phyloP scores from a whole-genome alignment of 495 filamentous ascomycete genomes.

The Aspergillus ellipticus region DNA sequence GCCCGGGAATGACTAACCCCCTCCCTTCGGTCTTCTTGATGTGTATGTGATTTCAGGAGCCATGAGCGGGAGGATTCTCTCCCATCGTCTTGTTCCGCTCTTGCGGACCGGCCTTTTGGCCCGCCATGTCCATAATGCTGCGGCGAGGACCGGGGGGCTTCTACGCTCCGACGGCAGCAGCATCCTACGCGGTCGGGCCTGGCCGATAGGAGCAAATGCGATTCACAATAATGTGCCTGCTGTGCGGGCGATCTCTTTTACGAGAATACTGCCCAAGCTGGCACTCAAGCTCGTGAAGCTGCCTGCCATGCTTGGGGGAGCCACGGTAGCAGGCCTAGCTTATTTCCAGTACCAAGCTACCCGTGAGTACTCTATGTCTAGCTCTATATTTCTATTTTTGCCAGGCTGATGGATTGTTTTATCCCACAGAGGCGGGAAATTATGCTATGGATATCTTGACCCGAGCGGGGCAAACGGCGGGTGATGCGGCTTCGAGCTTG shows the following conservation, averaged over 20 bases:
- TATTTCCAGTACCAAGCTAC: conserved; percentile 97
- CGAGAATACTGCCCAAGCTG: conserved; percentile 79
- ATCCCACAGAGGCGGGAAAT: conserved; percentile 70
- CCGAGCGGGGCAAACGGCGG: conserved; percentile 64
- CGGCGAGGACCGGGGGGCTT: conserved; percentile 61
- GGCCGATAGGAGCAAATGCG: conserved; percentile 69
- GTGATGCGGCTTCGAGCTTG: conserved; percentile 58
- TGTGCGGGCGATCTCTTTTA: conserved; percentile 82
- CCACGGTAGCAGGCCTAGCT: conserved; percentile 77
- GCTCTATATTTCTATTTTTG: not conserved
- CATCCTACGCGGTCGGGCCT: conserved; percentile 59
- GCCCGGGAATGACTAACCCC: conserved; percentile 23
- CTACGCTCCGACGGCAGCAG: conserved; percentile 61
- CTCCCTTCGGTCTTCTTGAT: conserved; percentile 12
- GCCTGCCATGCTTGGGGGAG: conserved; percentile 87
- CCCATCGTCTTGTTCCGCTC: conserved; percentile 64
- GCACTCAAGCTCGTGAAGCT: conserved; percentile 81
- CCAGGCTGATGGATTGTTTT: conserved; percentile 22
- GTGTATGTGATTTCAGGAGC: conserved; percentile 39
- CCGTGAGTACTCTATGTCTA: conserved; percentile 52
- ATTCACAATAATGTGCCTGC: conserved; percentile 81
- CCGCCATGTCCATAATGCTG: conserved; percentile 63
- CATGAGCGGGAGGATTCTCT: conserved; percentile 83
- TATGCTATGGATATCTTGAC: conserved; percentile 81
- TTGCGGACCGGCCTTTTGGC: conserved; percentile 58